Conservation (phyloP, 2,329 filamentous ascomycete species). For the Cytospora schulzeri region DNA sequence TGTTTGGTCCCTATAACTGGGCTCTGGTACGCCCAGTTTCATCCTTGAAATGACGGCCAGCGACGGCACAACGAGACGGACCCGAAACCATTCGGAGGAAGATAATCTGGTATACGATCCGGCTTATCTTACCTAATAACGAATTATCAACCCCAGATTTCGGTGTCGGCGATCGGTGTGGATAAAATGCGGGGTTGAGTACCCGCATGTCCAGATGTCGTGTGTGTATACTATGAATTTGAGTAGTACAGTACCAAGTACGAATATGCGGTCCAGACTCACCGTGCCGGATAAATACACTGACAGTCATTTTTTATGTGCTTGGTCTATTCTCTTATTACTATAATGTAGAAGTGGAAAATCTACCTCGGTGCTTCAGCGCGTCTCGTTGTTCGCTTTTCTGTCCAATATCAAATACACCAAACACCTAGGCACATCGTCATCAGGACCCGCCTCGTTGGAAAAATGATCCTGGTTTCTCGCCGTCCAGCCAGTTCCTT, state of each 20-base stretch:
- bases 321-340: too few species aligned
- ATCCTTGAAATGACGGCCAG: too few species aligned
- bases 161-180: background rate
- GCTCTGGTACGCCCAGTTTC: too few species aligned
- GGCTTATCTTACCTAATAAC: background rate
- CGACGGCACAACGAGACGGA: too few species aligned
- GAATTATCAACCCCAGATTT: constrained; percentile 10
- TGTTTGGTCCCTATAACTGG: too few species aligned
- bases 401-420: background rate
- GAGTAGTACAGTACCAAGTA: too few species aligned
- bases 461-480: background rate
- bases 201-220: constrained; percentile 5
- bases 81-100: too few species aligned
- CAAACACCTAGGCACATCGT: background rate
- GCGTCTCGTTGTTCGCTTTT: background rate
- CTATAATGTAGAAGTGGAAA: too few species aligned
- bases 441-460: constrained; percentile 13
- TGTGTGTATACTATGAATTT: too few species aligned
- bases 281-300: background rate
- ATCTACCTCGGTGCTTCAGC: background rate
- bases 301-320: background rate
- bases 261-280: too few species aligned
- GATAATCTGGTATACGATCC: background rate
- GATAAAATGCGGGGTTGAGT: constrained; percentile 14
- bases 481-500: background rate